phyloP scores from a whole-genome alignment of 140 eudicot genomes.

The Erigeron philadelphicus region DNA sequence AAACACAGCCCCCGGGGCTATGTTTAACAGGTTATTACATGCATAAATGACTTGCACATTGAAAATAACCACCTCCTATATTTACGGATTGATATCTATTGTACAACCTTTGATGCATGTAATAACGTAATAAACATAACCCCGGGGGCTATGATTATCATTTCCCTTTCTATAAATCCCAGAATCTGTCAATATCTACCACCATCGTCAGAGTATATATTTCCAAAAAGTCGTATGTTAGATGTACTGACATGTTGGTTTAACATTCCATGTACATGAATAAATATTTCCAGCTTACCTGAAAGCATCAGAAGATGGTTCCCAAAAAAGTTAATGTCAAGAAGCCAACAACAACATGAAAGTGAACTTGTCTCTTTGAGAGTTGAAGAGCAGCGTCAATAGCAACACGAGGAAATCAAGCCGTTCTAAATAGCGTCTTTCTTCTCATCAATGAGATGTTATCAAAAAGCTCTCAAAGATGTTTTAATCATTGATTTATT shows the following conservation, averaged over 20 bases:
- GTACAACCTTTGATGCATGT: no score
- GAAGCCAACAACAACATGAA: slow-evolving; percentile 74
- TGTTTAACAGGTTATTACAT: no score
- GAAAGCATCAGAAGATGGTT: slow-evolving; percentile 72
- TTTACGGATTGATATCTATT: no score
- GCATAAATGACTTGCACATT: no score
- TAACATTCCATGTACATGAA: not conserved
- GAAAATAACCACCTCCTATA: no score
- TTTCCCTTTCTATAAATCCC: no score
- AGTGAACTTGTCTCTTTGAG: slow-evolving; percentile 69
- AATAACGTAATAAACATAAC: no score
- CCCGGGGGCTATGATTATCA: no score
- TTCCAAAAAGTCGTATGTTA: not conserved
- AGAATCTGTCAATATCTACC: not conserved
- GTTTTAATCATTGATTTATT: not conserved
- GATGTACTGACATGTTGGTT: not conserved
- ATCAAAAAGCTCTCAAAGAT: slow-evolving; percentile 10
- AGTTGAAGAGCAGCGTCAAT: slow-evolving; percentile 47
- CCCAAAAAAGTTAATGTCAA: slow-evolving; percentile 52
- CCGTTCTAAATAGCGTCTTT: not conserved
- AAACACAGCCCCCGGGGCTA: no score
- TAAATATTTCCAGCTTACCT: slow-evolving; percentile 54
- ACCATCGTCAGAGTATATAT: not conserved
- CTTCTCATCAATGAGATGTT: slow-evolving; percentile 13
- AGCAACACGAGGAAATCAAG: not conserved